Percentiles rank a stretch among this genome's conserved stretches.
Conservation (phyloP, 1,284 basidiomycete species). For the Tylopilus orsonianus region DNA sequence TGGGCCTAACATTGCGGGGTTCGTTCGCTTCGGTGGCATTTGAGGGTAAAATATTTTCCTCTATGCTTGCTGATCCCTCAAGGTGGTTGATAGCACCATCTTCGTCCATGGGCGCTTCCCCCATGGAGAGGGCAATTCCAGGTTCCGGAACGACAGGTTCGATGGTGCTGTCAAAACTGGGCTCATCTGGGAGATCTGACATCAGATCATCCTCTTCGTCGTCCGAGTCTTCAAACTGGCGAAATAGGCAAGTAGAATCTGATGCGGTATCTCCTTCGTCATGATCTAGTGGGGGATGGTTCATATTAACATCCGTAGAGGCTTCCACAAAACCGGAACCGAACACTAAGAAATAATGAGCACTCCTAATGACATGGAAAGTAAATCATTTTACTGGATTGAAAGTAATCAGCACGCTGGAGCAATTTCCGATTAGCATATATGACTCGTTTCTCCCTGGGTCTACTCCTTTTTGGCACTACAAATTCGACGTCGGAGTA, state of each 20-base stretch:
- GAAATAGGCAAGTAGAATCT: slow-evolving; percentile 29
- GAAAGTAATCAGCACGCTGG: slow-evolving; percentile 75
- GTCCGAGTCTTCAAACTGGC: slow-evolving; percentile 60
- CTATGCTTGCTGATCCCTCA: slow-evolving; percentile 8
- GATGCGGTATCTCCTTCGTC: slow-evolving; percentile 31
- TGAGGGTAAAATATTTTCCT: not conserved
- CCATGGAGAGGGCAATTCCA: not conserved
- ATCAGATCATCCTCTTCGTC: slow-evolving; percentile 49
- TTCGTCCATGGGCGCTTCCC: slow-evolving; percentile 11
- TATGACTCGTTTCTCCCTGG: slow-evolving; percentile 47
- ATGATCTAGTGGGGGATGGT: slow-evolving; percentile 14
- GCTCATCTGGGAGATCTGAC: slow-evolving; percentile 31
- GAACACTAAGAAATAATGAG: slow-evolving; percentile 53
- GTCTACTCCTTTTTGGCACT: slow-evolving; percentile 50
- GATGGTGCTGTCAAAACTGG: slow-evolving; percentile 28
- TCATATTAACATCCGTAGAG: slow-evolving; percentile 24
- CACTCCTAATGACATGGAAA: not conserved
- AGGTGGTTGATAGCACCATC: slow-evolving; percentile 2
- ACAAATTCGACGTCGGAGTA: slow-evolving; percentile 85
- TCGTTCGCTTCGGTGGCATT: slow-evolving; percentile 12
- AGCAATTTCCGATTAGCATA: slow-evolving; percentile 70
- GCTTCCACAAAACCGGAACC: slow-evolving; percentile 65
- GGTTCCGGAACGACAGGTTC: slow-evolving; percentile 25
- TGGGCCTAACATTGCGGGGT: slow-evolving; percentile 34
- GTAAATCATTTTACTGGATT: slow-evolving; percentile 48